Percentiles rank a stretch among this genome's conserved stretches.
Conservation (phyloP, 2,329 filamentous ascomycete genomes). For the Allantophomopsis cytisporea region DNA sequence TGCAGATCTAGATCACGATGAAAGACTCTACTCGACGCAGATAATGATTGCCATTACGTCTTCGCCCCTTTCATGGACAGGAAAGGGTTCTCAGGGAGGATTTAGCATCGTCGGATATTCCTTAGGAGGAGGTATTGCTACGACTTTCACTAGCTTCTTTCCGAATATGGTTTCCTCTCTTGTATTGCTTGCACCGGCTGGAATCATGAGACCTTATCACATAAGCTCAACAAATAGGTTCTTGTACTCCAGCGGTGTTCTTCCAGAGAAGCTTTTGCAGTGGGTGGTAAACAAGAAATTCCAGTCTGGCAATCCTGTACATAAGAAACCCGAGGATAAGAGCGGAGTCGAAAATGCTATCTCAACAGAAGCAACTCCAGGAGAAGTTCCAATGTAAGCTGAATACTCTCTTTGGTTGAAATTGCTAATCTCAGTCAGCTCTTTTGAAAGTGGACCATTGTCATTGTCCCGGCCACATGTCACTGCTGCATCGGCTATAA, state of each 20-base stretch:
- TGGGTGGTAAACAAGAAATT: constrained; percentile 6
- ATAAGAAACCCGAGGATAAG: neutral
- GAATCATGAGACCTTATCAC: constrained; percentile 48
- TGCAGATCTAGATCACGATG: constrained; percentile 41
- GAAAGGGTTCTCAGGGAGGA: constrained; percentile 22
- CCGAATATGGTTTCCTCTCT: constrained; percentile 54
- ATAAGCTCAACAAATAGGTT: constrained; percentile 35
- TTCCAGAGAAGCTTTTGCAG: constrained; percentile 32
- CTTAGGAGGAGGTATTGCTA: constrained; percentile 62
- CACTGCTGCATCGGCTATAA: constrained; percentile 21
- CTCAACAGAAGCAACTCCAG: constrained; percentile 1
- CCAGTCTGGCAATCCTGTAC: neutral
- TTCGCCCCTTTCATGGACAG: constrained; percentile 42
- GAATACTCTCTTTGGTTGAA: too few species aligned
- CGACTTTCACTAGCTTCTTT: constrained; percentile 57
- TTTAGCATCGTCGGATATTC: constrained; percentile 72
- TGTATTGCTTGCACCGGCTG: constrained; percentile 66
- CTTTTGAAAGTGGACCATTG: constrained; percentile 7
- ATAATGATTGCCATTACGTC: constrained; percentile 53
- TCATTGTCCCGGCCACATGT: constrained; percentile 6
- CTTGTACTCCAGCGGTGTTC: constrained; percentile 37
- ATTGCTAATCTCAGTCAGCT: neutral
- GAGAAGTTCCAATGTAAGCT: constrained; percentile 2
- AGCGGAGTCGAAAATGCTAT: neutral
- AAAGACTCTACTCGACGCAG: constrained; percentile 49